phyloP scores from a whole-genome alignment of 1,284 basidiomycete genomes.

The Puccinia coronata region DNA sequence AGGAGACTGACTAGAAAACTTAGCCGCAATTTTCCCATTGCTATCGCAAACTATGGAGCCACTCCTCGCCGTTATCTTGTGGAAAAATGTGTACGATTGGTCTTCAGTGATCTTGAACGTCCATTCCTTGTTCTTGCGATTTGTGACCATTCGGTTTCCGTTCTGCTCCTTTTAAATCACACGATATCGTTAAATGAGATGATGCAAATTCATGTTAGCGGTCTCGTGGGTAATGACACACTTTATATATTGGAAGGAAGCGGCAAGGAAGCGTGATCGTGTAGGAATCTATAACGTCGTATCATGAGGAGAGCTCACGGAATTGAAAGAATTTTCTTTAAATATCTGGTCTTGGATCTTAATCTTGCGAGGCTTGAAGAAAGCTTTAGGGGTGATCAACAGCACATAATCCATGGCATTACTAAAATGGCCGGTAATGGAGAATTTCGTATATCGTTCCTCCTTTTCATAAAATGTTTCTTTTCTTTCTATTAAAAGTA shows the following conservation, averaged over 20 bases:
- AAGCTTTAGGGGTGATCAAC: constrained; percentile 15
- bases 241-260: no score
- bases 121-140: constrained; percentile 4
- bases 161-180: background rate
- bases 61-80: constrained; percentile 13
- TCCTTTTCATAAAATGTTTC: constrained; percentile 5
- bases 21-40: background rate
- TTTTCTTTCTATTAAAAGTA: background rate
- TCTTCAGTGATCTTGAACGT: constrained; percentile 3
- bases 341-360: background rate
- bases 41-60: constrained; percentile 13
- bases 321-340: constrained; percentile 3
- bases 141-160: constrained; percentile 26
- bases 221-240: background rate
- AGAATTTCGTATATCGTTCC: background rate
- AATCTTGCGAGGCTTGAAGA: constrained; percentile 14
- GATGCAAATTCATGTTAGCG: no score
- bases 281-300: background rate
- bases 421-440: constrained; percentile 15
- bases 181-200: background rate
- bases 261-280: background rate
- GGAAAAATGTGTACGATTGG: constrained; percentile 8
- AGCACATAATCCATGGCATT: background rate
- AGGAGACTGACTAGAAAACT: background rate
- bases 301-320: background rate